Evolutionary conservation across 345 rosid species (phyloP).

Genomic region (Capsella bursapastoris): DNA sequence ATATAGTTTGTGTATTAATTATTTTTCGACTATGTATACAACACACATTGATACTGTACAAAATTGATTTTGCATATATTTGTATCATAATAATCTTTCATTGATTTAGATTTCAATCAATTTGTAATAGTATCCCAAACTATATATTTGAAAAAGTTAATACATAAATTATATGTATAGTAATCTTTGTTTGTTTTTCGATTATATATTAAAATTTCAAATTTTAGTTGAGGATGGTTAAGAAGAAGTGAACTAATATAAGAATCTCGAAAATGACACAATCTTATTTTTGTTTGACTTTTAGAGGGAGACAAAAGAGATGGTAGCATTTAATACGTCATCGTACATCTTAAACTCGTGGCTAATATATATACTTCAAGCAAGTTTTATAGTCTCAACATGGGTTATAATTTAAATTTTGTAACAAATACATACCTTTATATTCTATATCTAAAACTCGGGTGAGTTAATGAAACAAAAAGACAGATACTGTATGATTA

Average conservation of each 20-base stretch:
- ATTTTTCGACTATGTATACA: constrained; percentile 24
- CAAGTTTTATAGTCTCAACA: background rate
- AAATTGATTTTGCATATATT: constrained; percentile 13
- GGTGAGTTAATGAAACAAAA: background rate
- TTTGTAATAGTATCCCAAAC: constrained; percentile 9
- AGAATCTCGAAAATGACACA: constrained; percentile 40
- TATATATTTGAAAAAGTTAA: background rate
- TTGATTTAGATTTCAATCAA: background rate
- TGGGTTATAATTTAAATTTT: no score
- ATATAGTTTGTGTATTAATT: constrained; percentile 21
- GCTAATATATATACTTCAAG: background rate
- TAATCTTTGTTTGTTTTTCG: background rate
- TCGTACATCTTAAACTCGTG: constrained; percentile 25
- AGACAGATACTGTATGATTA: background rate
- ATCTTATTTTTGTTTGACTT: constrained; percentile 36
- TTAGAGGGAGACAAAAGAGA: constrained; percentile 32
- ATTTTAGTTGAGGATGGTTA: constrained; percentile 44
- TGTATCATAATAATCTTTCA: constrained; percentile 19
- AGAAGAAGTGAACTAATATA: constrained; percentile 42
- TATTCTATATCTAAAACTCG: background rate
- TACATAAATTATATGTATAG: background rate
- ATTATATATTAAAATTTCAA: constrained; percentile 23
- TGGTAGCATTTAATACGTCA: constrained; percentile 30
- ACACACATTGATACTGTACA: constrained; percentile 32
- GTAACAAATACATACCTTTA: background rate